Base-by-base conservation (phyloP, 371 early-diverging fungal species). In the Apophysomyces elegans region DNA sequence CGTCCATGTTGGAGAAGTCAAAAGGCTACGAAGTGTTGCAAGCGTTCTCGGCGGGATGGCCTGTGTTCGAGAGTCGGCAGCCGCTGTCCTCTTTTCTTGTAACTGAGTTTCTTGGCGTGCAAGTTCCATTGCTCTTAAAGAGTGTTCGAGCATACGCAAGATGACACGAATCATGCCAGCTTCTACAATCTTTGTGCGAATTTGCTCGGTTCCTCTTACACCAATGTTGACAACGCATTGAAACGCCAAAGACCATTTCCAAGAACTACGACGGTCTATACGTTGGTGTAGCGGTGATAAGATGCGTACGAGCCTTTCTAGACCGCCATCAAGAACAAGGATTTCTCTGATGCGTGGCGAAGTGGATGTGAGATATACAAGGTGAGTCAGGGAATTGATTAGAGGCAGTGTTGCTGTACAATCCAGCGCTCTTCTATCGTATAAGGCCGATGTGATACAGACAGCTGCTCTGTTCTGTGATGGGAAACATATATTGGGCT, bases 361-460 rank as follows among this genome's bases (percentile, higher is more conserved):
- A 7, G 93, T 89, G 39, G 89, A 87, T 1, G 95, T 95, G 62
- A 95, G 81, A 71, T 93, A 92, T 47, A 87, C 89, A 41, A 96
- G 88, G 80, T 95, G 91, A 63, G 91, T 91, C 16, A 96, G 85
- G 21, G 95, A 94, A 69, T 90, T 92, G 70, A 93, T 88, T 59
- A 96, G 85, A 38, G 96, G 91, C 66, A 93, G 78, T 50, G 89
- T 88, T 66, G 94, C 93, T 35, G 96, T 91, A 77, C 94, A 93
- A 73, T 94, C 93, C 26, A 96, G 79, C 13, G 96, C 95, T 62
- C 95, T 86, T 69, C 95, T 86, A 81, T 96, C 96, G 78, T 95
- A 95, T 60, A 90, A 84, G 32, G 91, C 86, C 21, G 90, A 88
- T 9, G 91, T 90, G 67, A 95, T 93, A 65, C 89, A 88, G 43